Evolutionary conservation across 768 basidiomycete species (phyloP).

Genomic region (Postia placenta): DNA sequence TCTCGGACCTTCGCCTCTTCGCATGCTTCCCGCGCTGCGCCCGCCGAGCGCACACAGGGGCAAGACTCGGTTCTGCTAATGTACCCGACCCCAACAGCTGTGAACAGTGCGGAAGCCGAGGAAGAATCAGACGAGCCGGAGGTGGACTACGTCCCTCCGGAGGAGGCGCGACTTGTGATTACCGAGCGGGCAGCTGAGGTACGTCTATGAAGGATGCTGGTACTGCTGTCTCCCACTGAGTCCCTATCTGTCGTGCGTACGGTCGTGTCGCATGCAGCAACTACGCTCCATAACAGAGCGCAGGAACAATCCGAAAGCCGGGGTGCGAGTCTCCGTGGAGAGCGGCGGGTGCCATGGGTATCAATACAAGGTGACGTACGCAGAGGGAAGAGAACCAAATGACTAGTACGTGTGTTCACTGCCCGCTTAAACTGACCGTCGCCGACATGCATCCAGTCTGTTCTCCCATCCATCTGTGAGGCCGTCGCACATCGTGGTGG

Average conservation of each 20-base stretch:
- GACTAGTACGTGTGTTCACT: slow-evolving; percentile 66
- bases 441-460: slow-evolving; percentile 37
- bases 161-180: slow-evolving; percentile 50
- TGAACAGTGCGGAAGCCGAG: slow-evolving; percentile 28
- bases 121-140: slow-evolving; percentile 60
- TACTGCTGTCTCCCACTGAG: too few species aligned
- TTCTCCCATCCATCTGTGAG: slow-evolving; percentile 66
- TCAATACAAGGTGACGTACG: slow-evolving; percentile 89
- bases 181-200: slow-evolving; percentile 79
- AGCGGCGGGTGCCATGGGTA: slow-evolving; percentile 97
- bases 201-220: too few species aligned
- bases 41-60: slow-evolving; percentile 37
- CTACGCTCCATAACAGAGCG: slow-evolving; percentile 61
- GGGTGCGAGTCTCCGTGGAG: slow-evolving; percentile 79
- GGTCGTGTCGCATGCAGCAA: too few species aligned
- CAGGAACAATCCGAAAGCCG: slow-evolving; percentile 56
- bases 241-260: too few species aligned
- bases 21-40: slow-evolving; percentile 22
- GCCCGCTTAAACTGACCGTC: not conserved
- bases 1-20: not conserved
- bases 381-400: slow-evolving; percentile 52
- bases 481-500: slow-evolving; percentile 76
- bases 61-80: slow-evolving; percentile 34
- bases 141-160: slow-evolving; percentile 47
- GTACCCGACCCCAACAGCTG: slow-evolving; percentile 35